Percentiles rank a stretch among this genome's conserved stretches.
Evolutionary conservation across 2,329 filamentous ascomycete species (phyloP).

Genomic region (Scedosporium dehoogii): DNA sequence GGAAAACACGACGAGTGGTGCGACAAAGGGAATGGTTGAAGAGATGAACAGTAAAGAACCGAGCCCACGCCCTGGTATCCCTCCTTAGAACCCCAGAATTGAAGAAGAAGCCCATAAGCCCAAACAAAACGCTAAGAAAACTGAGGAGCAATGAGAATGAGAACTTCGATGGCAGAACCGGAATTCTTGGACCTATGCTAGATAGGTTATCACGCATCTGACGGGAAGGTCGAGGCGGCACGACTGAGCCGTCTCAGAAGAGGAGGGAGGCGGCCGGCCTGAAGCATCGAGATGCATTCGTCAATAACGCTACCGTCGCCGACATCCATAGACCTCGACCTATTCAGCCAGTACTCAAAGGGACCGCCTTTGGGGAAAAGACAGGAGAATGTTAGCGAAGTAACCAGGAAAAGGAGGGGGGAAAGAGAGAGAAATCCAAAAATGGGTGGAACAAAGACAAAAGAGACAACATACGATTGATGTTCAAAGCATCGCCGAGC

Average conservation of each 20-base stretch:
- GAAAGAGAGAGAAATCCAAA: not conserved
- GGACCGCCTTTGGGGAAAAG: slow-evolving; percentile 27
- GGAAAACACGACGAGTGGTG: too few species aligned
- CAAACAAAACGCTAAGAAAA: too few species aligned
- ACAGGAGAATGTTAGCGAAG: slow-evolving; percentile 3
- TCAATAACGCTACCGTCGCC: slow-evolving; percentile 23
- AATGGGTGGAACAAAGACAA: not conserved
- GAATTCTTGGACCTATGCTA: too few species aligned
- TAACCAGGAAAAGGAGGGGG: not conserved
- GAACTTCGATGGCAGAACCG: too few species aligned
- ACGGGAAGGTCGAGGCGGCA: slow-evolving; percentile 23
- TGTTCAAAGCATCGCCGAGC: slow-evolving; percentile 29
- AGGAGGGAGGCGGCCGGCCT: slow-evolving; percentile 25
- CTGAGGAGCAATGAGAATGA: too few species aligned
- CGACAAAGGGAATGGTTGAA: too few species aligned
- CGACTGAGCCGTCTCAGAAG: slow-evolving; percentile 23
- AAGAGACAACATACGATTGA: slow-evolving; percentile 25
- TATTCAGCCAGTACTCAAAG: slow-evolving; percentile 36
- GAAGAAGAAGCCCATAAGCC: too few species aligned
- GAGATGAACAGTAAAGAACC: too few species aligned
- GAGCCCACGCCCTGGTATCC: too few species aligned
- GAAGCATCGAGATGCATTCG: slow-evolving; percentile 23
- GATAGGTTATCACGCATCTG: too few species aligned
- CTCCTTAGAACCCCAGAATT: too few species aligned
- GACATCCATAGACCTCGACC: slow-evolving; percentile 27